phyloP scores from a whole-genome alignment of 371 early-diverging fungal genomes.

The Mucor lusitanicus region DNA sequence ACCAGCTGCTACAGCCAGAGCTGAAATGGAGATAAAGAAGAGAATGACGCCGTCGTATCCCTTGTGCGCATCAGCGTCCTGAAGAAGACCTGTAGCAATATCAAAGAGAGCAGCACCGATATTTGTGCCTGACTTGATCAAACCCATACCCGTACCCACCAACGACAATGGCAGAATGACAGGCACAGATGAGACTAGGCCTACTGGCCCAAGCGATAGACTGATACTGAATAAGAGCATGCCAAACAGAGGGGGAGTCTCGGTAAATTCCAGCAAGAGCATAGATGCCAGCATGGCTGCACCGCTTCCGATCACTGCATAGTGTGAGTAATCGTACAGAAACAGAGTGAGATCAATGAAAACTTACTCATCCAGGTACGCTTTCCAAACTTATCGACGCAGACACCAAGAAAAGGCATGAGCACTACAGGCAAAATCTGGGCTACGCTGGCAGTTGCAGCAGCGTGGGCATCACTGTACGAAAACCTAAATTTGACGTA shows the following conservation, averaged over 20 bases:
- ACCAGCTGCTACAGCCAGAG: slow-evolving; percentile 43
- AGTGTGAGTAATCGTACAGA: not conserved
- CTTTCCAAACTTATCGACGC: slow-evolving; percentile 63
- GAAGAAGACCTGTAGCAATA: slow-evolving; percentile 65
- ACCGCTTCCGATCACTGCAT: slow-evolving; percentile 57
- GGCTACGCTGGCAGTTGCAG: slow-evolving; percentile 66
- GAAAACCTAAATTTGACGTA: slow-evolving; percentile 65
- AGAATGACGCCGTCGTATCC: slow-evolving; percentile 59
- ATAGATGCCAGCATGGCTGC: slow-evolving; percentile 47
- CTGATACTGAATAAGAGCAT: slow-evolving; percentile 66
- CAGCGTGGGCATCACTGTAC: slow-evolving; percentile 58
- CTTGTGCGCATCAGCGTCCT: slow-evolving; percentile 50
- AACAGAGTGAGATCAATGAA: not conserved
- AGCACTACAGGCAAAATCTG: slow-evolving; percentile 69
- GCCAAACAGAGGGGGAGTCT: slow-evolving; percentile 55
- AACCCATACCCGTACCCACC: slow-evolving; percentile 71
- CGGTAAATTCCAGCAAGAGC: slow-evolving; percentile 58
- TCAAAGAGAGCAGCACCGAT: slow-evolving; percentile 68
- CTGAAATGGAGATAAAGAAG: slow-evolving; percentile 55
- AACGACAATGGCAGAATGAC: slow-evolving; percentile 58
- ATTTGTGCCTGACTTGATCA: slow-evolving; percentile 68
- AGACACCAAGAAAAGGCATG: slow-evolving; percentile 68
- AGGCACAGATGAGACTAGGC: slow-evolving; percentile 66
- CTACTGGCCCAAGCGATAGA: slow-evolving; percentile 69
- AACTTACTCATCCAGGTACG: slow-evolving; percentile 60